Evolutionary conservation across 768 basidiomycete species (phyloP).

Genomic region (Mycena alexandri): DNA sequence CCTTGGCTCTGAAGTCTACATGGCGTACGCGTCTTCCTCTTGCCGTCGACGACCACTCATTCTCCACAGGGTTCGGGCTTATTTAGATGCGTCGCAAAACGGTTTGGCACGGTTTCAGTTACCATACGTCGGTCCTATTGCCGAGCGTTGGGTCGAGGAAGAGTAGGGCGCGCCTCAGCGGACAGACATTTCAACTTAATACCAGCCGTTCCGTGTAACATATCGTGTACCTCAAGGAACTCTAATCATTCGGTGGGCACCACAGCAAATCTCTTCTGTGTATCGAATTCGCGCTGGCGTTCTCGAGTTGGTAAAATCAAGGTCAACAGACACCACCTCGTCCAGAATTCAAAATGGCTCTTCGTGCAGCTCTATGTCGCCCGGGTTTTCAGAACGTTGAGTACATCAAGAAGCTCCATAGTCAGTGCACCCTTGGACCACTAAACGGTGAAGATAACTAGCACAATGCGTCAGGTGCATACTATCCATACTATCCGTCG

Average conservation of each 20-base stretch:
- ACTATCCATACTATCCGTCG: too few relatives aligned
- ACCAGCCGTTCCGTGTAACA: conserved; percentile 9
- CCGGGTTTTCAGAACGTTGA: too few relatives aligned
- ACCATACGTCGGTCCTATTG: conserved; percentile 73
- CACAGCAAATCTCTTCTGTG: too few relatives aligned
- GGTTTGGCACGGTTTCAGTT: conserved; percentile 70
- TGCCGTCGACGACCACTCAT: conserved; percentile 20
- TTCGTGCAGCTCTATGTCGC: too few relatives aligned
- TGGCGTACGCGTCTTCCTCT: conserved; percentile 62
- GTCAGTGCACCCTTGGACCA: too few relatives aligned
- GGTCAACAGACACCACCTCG: too few relatives aligned
- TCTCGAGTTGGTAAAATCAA: too few relatives aligned
- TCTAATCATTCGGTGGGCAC: conserved; percentile 38
- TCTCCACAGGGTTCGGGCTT: conserved; percentile 61
- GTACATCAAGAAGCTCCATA: too few relatives aligned
- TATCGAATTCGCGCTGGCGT: too few relatives aligned
- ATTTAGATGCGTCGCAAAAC: conserved; percentile 63
- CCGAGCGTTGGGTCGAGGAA: conserved; percentile 77
- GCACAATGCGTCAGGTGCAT: too few relatives aligned
- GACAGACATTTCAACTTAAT: conserved; percentile 27
- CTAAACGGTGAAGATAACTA: too few relatives aligned
- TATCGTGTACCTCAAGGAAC: conserved; percentile 18
- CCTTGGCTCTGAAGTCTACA: conserved; percentile 57
- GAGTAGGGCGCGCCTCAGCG: conserved; percentile 50
- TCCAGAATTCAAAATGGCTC: too few relatives aligned